Evolutionary conservation across 306 rosid genomes (phyloP), one percentile per base, ranked within the genome.

Genomic region (Vigna angularis): DNA sequence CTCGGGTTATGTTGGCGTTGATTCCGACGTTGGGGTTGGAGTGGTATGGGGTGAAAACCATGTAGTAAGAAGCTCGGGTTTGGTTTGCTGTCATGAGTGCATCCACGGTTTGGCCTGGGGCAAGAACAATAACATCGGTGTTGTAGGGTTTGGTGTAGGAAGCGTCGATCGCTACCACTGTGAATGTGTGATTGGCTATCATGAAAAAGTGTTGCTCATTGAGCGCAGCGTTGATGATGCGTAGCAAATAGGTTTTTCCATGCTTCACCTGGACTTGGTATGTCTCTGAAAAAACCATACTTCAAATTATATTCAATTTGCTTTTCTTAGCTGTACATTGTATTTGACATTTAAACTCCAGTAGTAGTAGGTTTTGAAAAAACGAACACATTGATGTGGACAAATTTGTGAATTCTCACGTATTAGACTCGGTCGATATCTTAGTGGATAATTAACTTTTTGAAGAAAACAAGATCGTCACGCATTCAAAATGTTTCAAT

Each of bases 101-200:
- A 15, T 91, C 94, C 0, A 57, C 72, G 34, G 97, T 93, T 50
- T 91, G 94, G 48, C 97, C 94, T 0, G 97, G 97, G 0, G 90
- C 85, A 0, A 81, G 0, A 3, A 89, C 86, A 0, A 93, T 22
- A 0, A 91, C 79, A 0, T 93, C 83, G 0, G 94, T 91, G 10
- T 59, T 2, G 13, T 88, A 89, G 1, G 70, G 91, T 5, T 47
- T 3, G 0, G 91, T 89, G 85, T 93, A 93, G 3, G 64, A 3
- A 4, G 91, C 94, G 14, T 93, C 96, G 2, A 93, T 15, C 2
- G 91, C 88, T 6, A 91, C 91, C 0, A 93, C 89, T 0, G 87
- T 91, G 64, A 93, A 80, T 0, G 22, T 91, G 78, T 93, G 96
- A 51, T 85, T 86, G 32, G 98, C 89, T n/a, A 91, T 68, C 79